phyloP scores from a whole-genome alignment of 2,329 filamentous ascomycete genomes.

The Claviceps maximensis region DNA sequence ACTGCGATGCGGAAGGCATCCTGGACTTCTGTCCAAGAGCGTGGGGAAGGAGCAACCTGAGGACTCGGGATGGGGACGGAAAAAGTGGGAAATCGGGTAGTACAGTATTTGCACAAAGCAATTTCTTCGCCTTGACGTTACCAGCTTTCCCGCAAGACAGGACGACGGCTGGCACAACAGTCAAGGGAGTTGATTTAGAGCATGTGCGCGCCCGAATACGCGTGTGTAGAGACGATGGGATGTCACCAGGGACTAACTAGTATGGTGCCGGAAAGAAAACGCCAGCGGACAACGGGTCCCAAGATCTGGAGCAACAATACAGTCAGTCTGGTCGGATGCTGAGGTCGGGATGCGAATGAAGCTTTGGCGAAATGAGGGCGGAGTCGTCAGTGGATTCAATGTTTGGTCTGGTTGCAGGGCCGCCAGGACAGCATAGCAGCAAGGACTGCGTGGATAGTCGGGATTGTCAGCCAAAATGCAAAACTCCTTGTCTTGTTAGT shows the following conservation, averaged over 20 bases:
- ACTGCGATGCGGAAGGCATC: slow-evolving; percentile 33
- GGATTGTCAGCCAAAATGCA: not conserved
- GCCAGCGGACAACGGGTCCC: not conserved
- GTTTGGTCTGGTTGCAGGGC: slow-evolving; percentile 2
- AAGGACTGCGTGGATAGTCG: not conserved
- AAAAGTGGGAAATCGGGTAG: not conserved
- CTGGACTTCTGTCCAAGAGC: not conserved
- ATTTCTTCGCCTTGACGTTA: not conserved
- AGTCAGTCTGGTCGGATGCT: not conserved
- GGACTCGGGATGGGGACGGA: not conserved
- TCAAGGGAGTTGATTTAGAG: not conserved
- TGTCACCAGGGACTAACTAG: not conserved
- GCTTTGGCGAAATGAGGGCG: slow-evolving; percentile 7
- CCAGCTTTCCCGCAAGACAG: not conserved
- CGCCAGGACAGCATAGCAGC: not conserved
- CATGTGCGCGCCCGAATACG: not conserved
- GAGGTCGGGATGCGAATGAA: not conserved
- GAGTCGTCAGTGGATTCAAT: slow-evolving; percentile 3
- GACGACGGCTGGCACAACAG: not conserved
- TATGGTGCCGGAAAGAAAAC: not conserved
- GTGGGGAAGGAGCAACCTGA: not conserved
- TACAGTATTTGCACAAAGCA: not conserved
- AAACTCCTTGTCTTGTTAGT: not conserved
- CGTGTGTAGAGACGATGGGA: not conserved
- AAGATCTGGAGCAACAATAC: not conserved